Evolutionary conservation across 164 flowering plant genomes (phyloP), one percentile per base, ranked within the genome.

Genomic region (Vitis labrusca): DNA sequence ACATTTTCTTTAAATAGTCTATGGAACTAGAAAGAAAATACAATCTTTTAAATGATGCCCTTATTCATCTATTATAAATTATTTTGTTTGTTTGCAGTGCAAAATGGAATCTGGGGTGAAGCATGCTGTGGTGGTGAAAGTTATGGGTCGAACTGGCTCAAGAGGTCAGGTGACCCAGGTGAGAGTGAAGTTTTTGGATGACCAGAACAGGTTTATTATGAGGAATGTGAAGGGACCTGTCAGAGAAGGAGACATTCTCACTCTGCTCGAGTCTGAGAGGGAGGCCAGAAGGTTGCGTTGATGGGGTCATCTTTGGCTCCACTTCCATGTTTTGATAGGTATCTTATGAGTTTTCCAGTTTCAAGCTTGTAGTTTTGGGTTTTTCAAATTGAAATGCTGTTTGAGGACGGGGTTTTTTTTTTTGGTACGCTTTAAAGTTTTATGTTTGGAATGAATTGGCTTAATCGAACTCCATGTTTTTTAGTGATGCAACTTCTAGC

Each of bases 161-260:
- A 61, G 80, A 16, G 80, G 80, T 3, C 80, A 78, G 64, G 81
- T 78, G 55, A 78, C 81, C 9, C 81, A 78, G 47, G 81, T 78
- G 13, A 71, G 81, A 64, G 78, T 78, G 10, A 78, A 74, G 75
- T 78, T 78, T 64, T 12, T 74, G 8, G 80, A 77, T 63, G 81
- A 78, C 51, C 75, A 71, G 66, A 74, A 74, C 65, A 77, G 81
- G 8, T 67, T 50, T 70, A 78, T 78, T 66, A 78, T 78, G 81
- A 74, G 78, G 75, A 78, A 78, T 53, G 81, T 78, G 19, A 78
- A 78, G 75, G 78, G 81, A 59, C 81, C 81, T 0, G 78, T 78
- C 2, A 78, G 81, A 50, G 81, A 78, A 50, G 81, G 81, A 9
- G 81, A 78, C 27, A 54, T 74, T 12, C 81, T 78, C 57, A 77